Percentiles rank a stretch among this genome's conserved stretches.
phyloP scores from a whole-genome alignment of 2,329 filamentous ascomycete species.

The Alternaria sp. region DNA sequence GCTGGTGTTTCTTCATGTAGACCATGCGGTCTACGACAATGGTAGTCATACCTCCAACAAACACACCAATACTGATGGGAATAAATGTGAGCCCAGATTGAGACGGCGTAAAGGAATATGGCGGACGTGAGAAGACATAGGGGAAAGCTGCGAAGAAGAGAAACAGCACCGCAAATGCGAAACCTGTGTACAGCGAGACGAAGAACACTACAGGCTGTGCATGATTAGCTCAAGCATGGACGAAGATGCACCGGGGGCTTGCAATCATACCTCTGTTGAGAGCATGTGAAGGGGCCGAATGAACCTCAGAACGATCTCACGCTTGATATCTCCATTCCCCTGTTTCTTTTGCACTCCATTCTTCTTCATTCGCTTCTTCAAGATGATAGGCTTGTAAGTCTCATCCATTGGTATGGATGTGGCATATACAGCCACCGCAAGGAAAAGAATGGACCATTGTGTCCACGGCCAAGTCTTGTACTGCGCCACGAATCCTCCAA shows the following conservation, averaged over 20 bases:
- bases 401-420: constrained; percentile 57
- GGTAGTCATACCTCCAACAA: constrained; percentile 34
- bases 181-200: constrained; percentile 45
- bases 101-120: constrained; percentile 38
- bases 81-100: constrained; percentile 45
- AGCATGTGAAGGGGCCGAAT: constrained; percentile 60
- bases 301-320: constrained; percentile 50
- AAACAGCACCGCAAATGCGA: constrained; percentile 46
- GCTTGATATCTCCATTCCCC: constrained; percentile 21
- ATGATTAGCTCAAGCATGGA: neutral
- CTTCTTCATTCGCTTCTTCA: constrained; percentile 48
- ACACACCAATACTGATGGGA: constrained; percentile 41
- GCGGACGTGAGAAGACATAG: constrained; percentile 37
- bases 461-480: constrained; percentile 56
- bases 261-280: constrained; percentile 33
- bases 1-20: constrained; percentile 43
- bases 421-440: constrained; percentile 47
- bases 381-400: constrained; percentile 62
- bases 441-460: constrained; percentile 54
- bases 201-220: constrained; percentile 43
- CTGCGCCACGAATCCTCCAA: constrained; percentile 54
- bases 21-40: constrained; percentile 46
- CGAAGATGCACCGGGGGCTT: neutral
- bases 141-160: constrained; percentile 47
- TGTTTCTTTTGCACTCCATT: neutral